Percentiles rank a stretch among this genome's conserved stretches.
Evolutionary conservation across 148 eudicot species (phyloP).

Genomic region (Beta vulgaris): DNA sequence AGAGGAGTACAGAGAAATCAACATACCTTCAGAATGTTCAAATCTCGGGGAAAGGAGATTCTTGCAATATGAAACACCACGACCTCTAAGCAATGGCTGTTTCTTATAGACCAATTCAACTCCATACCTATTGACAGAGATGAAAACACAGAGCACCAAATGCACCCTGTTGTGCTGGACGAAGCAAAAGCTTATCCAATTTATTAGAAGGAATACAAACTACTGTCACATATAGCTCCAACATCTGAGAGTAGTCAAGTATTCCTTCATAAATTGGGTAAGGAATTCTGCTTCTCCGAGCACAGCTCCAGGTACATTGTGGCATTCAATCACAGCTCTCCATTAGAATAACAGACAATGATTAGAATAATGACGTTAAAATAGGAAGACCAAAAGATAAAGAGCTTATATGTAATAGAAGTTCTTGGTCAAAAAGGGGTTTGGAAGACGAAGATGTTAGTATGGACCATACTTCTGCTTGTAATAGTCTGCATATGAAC

Average conservation of each 20-base stretch:
- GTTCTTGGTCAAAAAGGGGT: background rate
- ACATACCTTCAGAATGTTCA: conserved; percentile 89
- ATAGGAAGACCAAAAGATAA: background rate
- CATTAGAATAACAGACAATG: conserved; percentile 24
- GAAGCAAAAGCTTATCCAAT: conserved; percentile 33
- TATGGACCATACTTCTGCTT: conserved; percentile 67
- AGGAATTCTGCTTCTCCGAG: conserved; percentile 35
- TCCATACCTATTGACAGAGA: conserved; percentile 65
- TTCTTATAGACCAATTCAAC: conserved; percentile 77
- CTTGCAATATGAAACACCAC: conserved; percentile 99
- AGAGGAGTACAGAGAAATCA: background rate
- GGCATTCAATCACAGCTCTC: conserved; percentile 33
- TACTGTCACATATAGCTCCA: conserved; percentile 14
- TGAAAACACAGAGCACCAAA: conserved; percentile 38
- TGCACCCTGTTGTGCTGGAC: conserved; percentile 38
- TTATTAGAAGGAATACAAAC: conserved; percentile 16
- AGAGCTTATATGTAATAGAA: background rate
- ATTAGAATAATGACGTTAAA: background rate
- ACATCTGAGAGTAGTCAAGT: conserved; percentile 26
- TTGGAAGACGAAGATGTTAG: conserved; percentile 1
- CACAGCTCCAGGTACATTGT: conserved; percentile 37
- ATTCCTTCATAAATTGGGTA: conserved; percentile 25
- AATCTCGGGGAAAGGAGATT: conserved; percentile 97
- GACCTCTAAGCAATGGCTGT: conserved; percentile 90
- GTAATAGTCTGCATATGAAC: conserved; percentile 93